phyloP scores from a whole-genome alignment of 805 yeast genomes.

The Pichia membranifaciens region DNA sequence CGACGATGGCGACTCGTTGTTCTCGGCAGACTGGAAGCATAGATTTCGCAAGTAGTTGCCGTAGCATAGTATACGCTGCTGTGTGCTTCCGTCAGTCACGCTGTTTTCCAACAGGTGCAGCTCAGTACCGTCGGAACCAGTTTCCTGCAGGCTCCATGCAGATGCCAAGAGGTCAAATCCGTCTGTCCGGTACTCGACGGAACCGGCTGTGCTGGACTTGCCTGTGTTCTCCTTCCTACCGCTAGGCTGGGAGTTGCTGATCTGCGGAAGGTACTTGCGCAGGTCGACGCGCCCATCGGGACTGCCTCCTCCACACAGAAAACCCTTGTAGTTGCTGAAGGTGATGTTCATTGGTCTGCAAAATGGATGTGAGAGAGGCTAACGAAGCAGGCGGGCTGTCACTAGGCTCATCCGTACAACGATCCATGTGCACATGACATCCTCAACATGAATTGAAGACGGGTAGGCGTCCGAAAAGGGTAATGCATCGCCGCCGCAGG shows the following conservation, averaged over 20 bases:
- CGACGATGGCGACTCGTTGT: too few relatives aligned
- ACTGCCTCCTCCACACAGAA: neutral
- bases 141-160: too few relatives aligned
- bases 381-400: too few relatives aligned
- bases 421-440: too few relatives aligned
- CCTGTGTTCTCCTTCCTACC: neutral
- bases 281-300: neutral
- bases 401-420: too few relatives aligned
- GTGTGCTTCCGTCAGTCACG: too few relatives aligned
- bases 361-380: neutral
- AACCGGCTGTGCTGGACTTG: neutral
- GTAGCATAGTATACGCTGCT: too few relatives aligned
- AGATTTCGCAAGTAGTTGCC: too few relatives aligned
- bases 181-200: neutral
- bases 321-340: conserved; percentile 8
- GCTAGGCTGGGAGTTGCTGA: neutral
- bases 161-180: conserved; percentile 13
- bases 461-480: neutral
- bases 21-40: too few relatives aligned
- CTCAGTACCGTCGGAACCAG: too few relatives aligned
- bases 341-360: conserved; percentile 1
- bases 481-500: too few relatives aligned
- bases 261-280: neutral
- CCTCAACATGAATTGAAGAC: neutral
- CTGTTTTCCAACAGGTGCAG: too few relatives aligned